A percentile compares a stretch with the other conserved stretches of the same genome.
Conservation (phyloP, 768 basidiomycete species). For the Boletus subcaerulescens region DNA sequence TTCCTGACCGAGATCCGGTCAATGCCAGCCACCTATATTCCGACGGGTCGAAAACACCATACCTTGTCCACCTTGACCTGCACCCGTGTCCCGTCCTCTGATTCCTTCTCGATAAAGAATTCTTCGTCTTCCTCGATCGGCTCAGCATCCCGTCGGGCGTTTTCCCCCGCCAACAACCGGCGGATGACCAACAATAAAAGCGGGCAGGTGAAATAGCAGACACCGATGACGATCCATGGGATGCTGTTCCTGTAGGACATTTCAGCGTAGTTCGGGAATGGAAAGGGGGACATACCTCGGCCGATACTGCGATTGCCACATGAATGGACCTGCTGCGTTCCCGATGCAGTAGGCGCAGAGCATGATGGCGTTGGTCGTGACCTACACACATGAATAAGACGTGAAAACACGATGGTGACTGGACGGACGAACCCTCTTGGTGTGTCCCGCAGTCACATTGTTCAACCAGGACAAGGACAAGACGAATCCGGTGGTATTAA, state of each 20-base stretch:
- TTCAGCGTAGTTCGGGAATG: neutral
- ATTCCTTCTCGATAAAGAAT: slow-evolving; percentile 53
- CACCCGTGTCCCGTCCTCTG: slow-evolving; percentile 49
- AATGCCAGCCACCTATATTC: neutral
- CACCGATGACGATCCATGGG: slow-evolving; percentile 75
- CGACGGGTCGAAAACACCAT: neutral
- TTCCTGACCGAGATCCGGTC: slow-evolving; percentile 40
- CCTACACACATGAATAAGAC: slow-evolving; percentile 3
- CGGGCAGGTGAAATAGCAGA: slow-evolving; percentile 58
- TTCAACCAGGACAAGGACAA: slow-evolving; percentile 64
- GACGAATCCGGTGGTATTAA: slow-evolving; percentile 58
- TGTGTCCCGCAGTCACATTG: slow-evolving; percentile 66
- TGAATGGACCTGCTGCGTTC: slow-evolving; percentile 70
- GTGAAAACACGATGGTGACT: neutral
- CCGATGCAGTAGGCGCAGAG: slow-evolving; percentile 66
- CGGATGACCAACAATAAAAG: slow-evolving; percentile 49
- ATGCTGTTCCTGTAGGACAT: slow-evolving; percentile 53
- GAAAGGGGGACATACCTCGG: slow-evolving; percentile 46
- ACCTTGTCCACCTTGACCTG: slow-evolving; percentile 69
- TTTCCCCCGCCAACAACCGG: slow-evolving; percentile 53
- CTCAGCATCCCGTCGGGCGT: slow-evolving; percentile 60
- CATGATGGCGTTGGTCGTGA: slow-evolving; percentile 62
- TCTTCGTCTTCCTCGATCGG: slow-evolving; percentile 57
- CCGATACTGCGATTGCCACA: slow-evolving; percentile 70
- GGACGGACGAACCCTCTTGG: slow-evolving; percentile 57